Conservation (phyloP, 306 rosid species). For the Quercus ilex region DNA sequence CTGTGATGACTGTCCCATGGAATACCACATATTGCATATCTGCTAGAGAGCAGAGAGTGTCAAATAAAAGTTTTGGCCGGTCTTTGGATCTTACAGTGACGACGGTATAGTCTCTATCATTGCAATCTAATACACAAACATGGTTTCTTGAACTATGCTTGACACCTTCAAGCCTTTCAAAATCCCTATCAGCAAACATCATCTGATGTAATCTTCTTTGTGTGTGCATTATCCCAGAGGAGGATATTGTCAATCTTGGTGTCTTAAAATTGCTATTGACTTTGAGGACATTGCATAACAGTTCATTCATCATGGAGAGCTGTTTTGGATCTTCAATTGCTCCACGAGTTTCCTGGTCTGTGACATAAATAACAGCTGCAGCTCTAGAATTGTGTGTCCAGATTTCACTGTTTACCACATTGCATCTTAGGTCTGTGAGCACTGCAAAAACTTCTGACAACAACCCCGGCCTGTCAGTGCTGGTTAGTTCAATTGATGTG, state of each 20-base stretch:
- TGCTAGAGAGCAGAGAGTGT: slow-evolving; percentile 84
- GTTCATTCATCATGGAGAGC: slow-evolving; percentile 61
- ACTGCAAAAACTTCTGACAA: slow-evolving; percentile 93
- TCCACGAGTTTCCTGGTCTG: slow-evolving; percentile 56
- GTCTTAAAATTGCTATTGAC: slow-evolving; percentile 65
- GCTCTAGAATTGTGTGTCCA: slow-evolving; percentile 96
- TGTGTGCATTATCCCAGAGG: slow-evolving; percentile 65
- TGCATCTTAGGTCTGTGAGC: slow-evolving; percentile 82
- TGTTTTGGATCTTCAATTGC: slow-evolving; percentile 69
- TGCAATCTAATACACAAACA: slow-evolving; percentile 67
- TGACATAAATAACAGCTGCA: slow-evolving; percentile 88
- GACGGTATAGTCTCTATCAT: slow-evolving; percentile 77
- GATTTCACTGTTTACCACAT: slow-evolving; percentile 81
- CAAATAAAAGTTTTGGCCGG: slow-evolving; percentile 82
- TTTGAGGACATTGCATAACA: slow-evolving; percentile 76
- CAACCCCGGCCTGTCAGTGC: slow-evolving; percentile 89
- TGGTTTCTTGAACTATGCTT: slow-evolving; percentile 50
- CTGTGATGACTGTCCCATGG: slow-evolving; percentile 78
- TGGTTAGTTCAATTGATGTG: slow-evolving; percentile 85
- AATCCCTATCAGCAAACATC: slow-evolving; percentile 93
- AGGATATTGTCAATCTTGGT: slow-evolving; percentile 67
- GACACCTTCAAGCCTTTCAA: slow-evolving; percentile 55
- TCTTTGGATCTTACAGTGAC: slow-evolving; percentile 76
- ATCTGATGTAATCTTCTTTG: slow-evolving; percentile 92
- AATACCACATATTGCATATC: slow-evolving; percentile 97